Conservation (phyloP, 2,329 filamentous ascomycete species). For the Zymoseptoria brevis region DNA sequence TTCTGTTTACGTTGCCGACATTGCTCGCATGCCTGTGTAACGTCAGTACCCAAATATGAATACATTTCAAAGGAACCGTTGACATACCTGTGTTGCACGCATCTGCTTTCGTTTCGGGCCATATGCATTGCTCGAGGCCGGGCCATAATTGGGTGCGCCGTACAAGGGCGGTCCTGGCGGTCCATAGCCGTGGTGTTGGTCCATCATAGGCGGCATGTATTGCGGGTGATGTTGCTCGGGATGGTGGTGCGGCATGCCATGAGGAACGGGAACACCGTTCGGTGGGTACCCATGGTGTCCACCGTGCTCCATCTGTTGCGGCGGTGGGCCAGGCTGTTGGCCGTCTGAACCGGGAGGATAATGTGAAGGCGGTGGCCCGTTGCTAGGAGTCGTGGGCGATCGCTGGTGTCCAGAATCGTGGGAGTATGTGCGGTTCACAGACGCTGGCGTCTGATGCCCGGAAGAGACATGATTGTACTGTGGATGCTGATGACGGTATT, state of each 20-base stretch:
- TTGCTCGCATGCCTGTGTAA: constrained; percentile 71
- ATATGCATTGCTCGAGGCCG: constrained; percentile 19
- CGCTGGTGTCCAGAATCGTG: constrained; percentile 27
- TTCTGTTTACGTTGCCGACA: constrained; percentile 84
- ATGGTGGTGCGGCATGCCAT: constrained; percentile 19
- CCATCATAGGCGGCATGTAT: constrained; percentile 25
- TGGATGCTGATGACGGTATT: constrained; percentile 19
- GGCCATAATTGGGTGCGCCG: constrained; percentile 16
- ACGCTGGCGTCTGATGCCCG: constrained; percentile 30
- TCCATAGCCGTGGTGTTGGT: constrained; percentile 21
- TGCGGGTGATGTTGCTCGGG: constrained; percentile 21
- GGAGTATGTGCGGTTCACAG: constrained; percentile 27
- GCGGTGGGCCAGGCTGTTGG: constrained; percentile 15
- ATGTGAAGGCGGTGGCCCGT: constrained; percentile 14
- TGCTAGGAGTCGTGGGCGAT: constrained; percentile 30
- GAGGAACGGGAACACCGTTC: constrained; percentile 21
- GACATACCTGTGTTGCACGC: constrained; percentile 29
- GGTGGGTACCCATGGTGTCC: constrained; percentile 26
- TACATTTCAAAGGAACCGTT: neutral
- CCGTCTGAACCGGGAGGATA: constrained; percentile 18
- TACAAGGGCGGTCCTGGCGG: constrained; percentile 22
- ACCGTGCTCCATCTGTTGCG: constrained; percentile 24
- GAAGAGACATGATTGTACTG: constrained; percentile 26
- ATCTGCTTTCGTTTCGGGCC: constrained; percentile 28
- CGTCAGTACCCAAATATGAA: constrained; percentile 7